Evolutionary conservation across 2,329 filamentous ascomycete genomes (phyloP).

Genomic region (Botrytis elliptica): DNA sequence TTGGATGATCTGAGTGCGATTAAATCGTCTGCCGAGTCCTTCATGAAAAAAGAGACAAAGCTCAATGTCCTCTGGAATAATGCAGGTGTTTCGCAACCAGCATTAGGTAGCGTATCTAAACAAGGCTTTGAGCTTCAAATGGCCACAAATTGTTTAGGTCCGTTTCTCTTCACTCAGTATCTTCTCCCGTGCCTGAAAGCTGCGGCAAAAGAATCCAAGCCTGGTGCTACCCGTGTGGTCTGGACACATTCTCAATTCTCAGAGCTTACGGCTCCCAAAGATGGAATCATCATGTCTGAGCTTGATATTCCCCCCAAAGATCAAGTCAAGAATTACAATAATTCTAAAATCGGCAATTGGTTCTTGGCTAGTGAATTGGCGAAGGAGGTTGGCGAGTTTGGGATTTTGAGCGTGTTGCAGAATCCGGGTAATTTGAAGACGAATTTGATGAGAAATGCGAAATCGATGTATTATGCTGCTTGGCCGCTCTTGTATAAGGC

Average conservation of each 20-base stretch:
- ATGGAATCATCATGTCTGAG: constrained; percentile 12
- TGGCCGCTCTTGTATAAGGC: constrained; percentile 5
- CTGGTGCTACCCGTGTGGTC: constrained; percentile 22
- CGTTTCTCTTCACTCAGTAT: constrained; percentile 28
- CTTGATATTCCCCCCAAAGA: constrained; percentile 8
- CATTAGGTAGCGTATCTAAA: constrained; percentile 17
- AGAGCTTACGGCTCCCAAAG: constrained; percentile 16
- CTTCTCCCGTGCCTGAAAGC: constrained; percentile 45
- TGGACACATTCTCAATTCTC: constrained; percentile 23
- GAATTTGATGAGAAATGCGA: constrained; percentile 4
- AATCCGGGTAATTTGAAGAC: constrained; percentile 30
- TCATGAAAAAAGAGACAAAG: constrained; percentile 38
- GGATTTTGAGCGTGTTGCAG: constrained; percentile 28
- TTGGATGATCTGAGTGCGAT: constrained; percentile 41
- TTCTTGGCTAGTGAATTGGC: constrained; percentile 26
- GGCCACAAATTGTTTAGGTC: constrained; percentile 26
- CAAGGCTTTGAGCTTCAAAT: constrained; percentile 26
- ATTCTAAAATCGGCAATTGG: constrained; percentile 29
- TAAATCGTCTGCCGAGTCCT: constrained; percentile 39
- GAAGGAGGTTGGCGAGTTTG: background rate
- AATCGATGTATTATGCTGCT: background rate
- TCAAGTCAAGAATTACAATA: constrained; percentile 22
- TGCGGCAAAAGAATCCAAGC: constrained; percentile 8
- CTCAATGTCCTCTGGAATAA: constrained; percentile 44
- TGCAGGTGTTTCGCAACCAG: constrained; percentile 40